Percentiles rank a stretch among this genome's conserved stretches.
Conservation (phyloP, 805 yeast genomes). For the Saccharomycopsis fibuligera region DNA sequence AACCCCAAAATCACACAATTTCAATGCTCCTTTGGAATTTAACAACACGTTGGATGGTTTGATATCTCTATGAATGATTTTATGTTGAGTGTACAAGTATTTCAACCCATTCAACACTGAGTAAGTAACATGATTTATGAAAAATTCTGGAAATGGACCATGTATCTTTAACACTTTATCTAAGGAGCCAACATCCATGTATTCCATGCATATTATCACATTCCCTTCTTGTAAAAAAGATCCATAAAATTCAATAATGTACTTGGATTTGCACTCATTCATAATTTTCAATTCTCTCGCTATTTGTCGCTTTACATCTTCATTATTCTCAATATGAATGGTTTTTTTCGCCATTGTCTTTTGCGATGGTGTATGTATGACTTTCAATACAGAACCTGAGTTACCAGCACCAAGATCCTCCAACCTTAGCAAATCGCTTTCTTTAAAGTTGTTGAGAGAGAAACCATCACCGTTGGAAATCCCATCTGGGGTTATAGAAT, state of each 20-base stretch:
- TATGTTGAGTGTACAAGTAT: conserved; percentile 75
- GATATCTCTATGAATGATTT: conserved; percentile 91
- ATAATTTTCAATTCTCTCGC: conserved; percentile 82
- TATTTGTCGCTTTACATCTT: conserved; percentile 73
- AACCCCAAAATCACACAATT: conserved; percentile 96
- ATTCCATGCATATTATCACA: conserved; percentile 87
- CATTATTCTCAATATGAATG: conserved; percentile 79
- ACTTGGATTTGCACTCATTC: conserved; percentile 82
- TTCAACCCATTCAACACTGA: conserved; percentile 76
- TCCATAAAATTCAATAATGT: conserved; percentile 85
- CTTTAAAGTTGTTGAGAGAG: conserved; percentile 34
- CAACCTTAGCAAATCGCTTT: conserved; percentile 66
- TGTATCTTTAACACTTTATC: conserved; percentile 63
- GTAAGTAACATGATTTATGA: conserved; percentile 66
- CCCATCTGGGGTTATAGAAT: conserved; percentile 4
- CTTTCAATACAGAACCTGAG: conserved; percentile 88
- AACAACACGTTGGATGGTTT: conserved; percentile 91
- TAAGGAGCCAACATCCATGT: conserved; percentile 89
- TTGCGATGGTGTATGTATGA: conserved; percentile 82
- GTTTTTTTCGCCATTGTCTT: conserved; percentile 85
- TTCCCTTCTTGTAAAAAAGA: conserved; percentile 49
- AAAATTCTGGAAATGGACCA: conserved; percentile 62
- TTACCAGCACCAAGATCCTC: conserved; percentile 87
- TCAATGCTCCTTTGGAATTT: conserved; percentile 80
- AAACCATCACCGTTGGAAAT: conserved; percentile 10